phyloP scores from a whole-genome alignment of 352 stramenopile genomes.

The Phytopythium cucurbitacearum region DNA sequence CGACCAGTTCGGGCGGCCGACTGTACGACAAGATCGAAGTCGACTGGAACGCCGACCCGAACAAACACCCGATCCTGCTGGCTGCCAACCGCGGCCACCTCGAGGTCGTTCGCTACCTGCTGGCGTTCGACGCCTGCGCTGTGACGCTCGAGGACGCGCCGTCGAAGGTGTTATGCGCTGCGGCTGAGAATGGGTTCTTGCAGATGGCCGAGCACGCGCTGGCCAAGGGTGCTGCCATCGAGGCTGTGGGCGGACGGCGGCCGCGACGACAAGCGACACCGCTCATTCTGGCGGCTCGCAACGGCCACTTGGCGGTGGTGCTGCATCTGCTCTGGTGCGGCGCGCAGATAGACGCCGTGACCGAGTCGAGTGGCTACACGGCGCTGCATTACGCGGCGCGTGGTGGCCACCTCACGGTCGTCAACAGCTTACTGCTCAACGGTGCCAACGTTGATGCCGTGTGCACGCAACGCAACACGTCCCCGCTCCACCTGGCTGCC shows the following conservation, averaged over 20 bases:
- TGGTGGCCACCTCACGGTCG: conserved; percentile 48
- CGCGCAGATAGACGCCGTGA: conserved; percentile 35
- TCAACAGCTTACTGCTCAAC: conserved; percentile 51
- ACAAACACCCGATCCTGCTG: conserved; percentile 34
- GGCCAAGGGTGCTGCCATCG: conserved; percentile 30
- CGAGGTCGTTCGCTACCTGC: conserved; percentile 38
- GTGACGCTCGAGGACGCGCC: conserved; percentile 30
- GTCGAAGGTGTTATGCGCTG: conserved; percentile 37
- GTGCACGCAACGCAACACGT: conserved; percentile 24
- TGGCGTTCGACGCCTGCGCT: conserved; percentile 25
- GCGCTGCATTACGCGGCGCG: conserved; percentile 47
- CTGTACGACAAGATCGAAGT: conserved; percentile 2
- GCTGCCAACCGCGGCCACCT: conserved; percentile 39
- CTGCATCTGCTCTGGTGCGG: conserved; percentile 46
- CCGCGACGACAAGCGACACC: conserved; percentile 10
- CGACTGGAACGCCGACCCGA: conserved; percentile 13
- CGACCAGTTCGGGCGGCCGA: conserved; percentile 1
- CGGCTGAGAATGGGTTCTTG: conserved; percentile 40
- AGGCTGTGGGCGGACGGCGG: conserved; percentile 21
- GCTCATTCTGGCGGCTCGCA: conserved; percentile 41
- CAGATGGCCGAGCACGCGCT: conserved; percentile 51
- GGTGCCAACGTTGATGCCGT: conserved; percentile 44
- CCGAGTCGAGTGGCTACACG: conserved; percentile 35
- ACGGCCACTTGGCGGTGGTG: conserved; percentile 42
- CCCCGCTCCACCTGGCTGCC: conserved; percentile 41